These are phyloP conservation scores for Solanum hybrid DNA, from an alignment of 305 asterid genomes.

Conservation along the genomic window DNA sequence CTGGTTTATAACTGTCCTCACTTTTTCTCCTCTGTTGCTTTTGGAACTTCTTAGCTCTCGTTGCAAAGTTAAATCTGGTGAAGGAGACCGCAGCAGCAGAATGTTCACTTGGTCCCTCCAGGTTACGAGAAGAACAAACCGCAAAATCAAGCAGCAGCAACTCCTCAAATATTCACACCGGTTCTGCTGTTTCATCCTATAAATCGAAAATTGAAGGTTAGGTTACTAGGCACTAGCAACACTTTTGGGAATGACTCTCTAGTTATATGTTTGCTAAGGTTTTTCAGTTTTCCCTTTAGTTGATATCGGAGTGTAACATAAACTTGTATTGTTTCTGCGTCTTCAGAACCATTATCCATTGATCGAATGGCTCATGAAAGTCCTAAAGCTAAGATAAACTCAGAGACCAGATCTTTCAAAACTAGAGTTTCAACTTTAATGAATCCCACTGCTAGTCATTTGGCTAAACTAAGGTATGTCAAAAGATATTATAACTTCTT, in stretches of 20 bases:
- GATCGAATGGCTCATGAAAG: constrained; percentile 6
- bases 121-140: not conserved
- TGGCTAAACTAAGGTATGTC: constrained; percentile 53
- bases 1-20: not conserved
- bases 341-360: constrained; percentile 19
- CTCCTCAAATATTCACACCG: not conserved
- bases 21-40: not conserved
- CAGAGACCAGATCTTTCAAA: constrained; percentile 19
- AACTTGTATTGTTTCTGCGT: not conserved
- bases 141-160: not conserved
- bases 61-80: constrained; percentile 6
- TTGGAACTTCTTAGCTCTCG: constrained; percentile 5
- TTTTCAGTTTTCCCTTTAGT: not conserved
- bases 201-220: not conserved
- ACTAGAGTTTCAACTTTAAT: constrained; percentile 45
- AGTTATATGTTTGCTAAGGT: not conserved
- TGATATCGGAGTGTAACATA: not conserved
- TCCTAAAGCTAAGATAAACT: constrained; percentile 26
- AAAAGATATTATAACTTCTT: constrained; percentile 24
- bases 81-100: not conserved
- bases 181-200: not conserved
- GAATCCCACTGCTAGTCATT: constrained; percentile 83
- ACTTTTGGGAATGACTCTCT: not conserved
- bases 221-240: not conserved
- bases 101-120: not conserved